Conservation (phyloP, 176 grass and related monocot genomes). For the Hsuehochloa calcarea region DNA sequence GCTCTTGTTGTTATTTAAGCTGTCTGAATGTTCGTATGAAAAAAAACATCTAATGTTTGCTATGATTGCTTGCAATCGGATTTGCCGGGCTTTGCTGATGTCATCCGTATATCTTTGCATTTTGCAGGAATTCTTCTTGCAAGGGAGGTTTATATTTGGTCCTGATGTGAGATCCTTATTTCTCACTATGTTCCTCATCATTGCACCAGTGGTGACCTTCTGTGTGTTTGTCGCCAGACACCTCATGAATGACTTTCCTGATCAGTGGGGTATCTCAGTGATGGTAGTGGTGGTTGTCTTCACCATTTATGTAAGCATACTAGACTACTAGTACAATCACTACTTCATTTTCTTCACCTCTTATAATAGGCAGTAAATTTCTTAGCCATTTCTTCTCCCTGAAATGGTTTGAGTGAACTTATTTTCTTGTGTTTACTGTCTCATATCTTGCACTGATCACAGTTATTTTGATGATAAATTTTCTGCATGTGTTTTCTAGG, state of each 20-base stretch:
- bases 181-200: slow-evolving; percentile 88
- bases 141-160: slow-evolving; percentile 98
- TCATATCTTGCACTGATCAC: not conserved
- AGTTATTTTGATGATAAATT: slow-evolving; percentile 9
- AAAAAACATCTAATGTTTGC: not conserved
- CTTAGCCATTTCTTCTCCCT: not conserved
- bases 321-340: not conserved
- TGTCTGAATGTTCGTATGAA: not conserved
- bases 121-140: slow-evolving; percentile 83
- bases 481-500: slow-evolving; percentile 4
- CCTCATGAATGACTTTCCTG: slow-evolving; percentile 75
- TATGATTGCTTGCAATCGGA: not conserved
- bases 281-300: slow-evolving; percentile 84
- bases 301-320: slow-evolving; percentile 89
- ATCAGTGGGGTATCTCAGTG: slow-evolving; percentile 70
- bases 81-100: not conserved
- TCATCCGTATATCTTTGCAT: slow-evolving; percentile 1
- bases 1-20: slow-evolving; percentile 4
- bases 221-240: slow-evolving; percentile 80
- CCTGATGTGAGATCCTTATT: slow-evolving; percentile 92
- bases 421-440: slow-evolving; percentile 8
- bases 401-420: not conserved
- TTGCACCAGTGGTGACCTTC: slow-evolving; percentile 69
- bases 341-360: not conserved
- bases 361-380: not conserved